phyloP scores from a whole-genome alignment of 2,329 filamentous ascomycete species.

The Diaporthe amygdali region DNA sequence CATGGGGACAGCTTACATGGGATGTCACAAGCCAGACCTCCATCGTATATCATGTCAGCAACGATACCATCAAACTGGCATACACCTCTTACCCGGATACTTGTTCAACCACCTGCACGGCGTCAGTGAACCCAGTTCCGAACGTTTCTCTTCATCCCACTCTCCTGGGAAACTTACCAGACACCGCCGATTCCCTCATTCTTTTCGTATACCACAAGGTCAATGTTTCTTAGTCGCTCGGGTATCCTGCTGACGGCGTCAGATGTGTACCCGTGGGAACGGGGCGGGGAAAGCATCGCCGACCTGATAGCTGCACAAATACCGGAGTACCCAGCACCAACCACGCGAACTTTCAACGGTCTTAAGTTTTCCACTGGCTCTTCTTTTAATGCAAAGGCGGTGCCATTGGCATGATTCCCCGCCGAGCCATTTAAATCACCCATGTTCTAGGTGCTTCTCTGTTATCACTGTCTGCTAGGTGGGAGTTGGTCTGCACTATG shows the following conservation, averaged over 20 bases:
- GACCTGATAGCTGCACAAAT: constrained; percentile 36
- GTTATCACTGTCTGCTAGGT: not conserved
- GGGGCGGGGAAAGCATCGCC: not conserved
- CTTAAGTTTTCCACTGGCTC: constrained; percentile 38
- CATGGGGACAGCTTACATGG: constrained; percentile 36
- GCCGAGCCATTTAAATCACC: not conserved
- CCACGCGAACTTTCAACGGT: constrained; percentile 38
- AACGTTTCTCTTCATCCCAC: no score
- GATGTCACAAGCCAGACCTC: constrained; percentile 41
- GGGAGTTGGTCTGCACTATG: not conserved
- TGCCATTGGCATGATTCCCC: not conserved
- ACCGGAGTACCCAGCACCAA: constrained; percentile 24
- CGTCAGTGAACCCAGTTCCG: not conserved
- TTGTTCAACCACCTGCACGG: constrained; percentile 36
- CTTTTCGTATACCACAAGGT: constrained; percentile 42
- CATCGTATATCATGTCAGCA: not conserved
- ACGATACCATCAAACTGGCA: not conserved
- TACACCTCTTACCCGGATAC: constrained; percentile 34
- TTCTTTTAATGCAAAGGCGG: constrained; percentile 33
- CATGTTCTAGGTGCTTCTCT: not conserved
- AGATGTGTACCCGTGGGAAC: not conserved
- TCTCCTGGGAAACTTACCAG: constrained; percentile 32
- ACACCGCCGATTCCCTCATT: constrained; percentile 40
- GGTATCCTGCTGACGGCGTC: constrained; percentile 33
- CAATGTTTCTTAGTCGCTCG: constrained; percentile 38